Conservation (phyloP, 768 basidiomycete genomes). For the Omphalotus guepiniiformis region DNA sequence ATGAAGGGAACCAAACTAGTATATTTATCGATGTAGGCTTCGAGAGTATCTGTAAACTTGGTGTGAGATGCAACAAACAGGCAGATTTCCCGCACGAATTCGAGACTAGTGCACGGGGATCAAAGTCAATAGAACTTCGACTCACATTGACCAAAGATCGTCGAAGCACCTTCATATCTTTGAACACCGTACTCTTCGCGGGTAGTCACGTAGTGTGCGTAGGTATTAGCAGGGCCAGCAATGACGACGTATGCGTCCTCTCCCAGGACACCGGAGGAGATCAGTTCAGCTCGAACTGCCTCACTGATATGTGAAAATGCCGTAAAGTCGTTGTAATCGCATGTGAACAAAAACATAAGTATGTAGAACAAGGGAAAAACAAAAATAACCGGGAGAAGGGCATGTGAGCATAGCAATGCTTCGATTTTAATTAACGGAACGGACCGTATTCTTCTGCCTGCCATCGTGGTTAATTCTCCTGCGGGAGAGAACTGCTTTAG, state of each 20-base stretch:
- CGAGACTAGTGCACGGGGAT: not conserved
- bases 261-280: constrained; percentile 59
- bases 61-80: not conserved
- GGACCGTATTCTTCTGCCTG: too few species aligned
- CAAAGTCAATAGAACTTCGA: too few species aligned
- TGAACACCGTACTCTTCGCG: constrained; percentile 71
- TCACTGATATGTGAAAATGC: constrained; percentile 38
- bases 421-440: too few species aligned
- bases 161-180: constrained; percentile 80
- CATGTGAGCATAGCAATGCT: not conserved
- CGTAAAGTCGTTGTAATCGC: too few species aligned
- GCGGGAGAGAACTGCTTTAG: too few species aligned
- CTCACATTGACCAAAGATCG: constrained; percentile 71
- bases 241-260: constrained; percentile 71
- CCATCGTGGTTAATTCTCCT: constrained; percentile 79
- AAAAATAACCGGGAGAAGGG: not conserved
- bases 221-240: constrained; percentile 80
- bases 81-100: too few species aligned
- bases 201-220: constrained; percentile 71
- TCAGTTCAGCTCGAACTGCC: constrained; percentile 59
- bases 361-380: too few species aligned
- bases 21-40: constrained; percentile 78
- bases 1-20: constrained; percentile 60
- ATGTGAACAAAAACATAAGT: too few species aligned
- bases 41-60: constrained; percentile 53